Evolutionary conservation across 2,329 filamentous ascomycete species (phyloP), one percentile per base, ranked within the genome.

Genomic region (Aotearoamyces nothofagi): DNA sequence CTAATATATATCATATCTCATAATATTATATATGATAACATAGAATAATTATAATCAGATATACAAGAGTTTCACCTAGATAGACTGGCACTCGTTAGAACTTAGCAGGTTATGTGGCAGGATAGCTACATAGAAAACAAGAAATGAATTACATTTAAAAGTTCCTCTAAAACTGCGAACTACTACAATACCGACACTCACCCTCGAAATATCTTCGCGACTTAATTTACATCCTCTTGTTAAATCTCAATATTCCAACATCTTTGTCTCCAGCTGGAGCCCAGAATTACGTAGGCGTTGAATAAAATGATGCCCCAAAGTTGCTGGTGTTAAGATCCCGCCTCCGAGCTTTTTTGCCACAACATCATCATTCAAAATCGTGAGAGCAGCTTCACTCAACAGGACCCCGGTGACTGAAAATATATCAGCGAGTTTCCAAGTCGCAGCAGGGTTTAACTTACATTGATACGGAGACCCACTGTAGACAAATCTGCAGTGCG

Each of bases 251-350:
- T 29, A 27, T 11, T 56, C 50, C 16, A 59, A 40, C 9, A 66
- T 51, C 44, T 59, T 62, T 14, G 60, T 59, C 42, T 78, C 67
- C 24, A 78, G 59, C 45, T 66, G 66, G 43, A 84, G 65, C 3
- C 77, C 78, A 22, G 57, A 62, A 17, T 61, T 57, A 19, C 66
- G 55, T 22, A 81, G 43, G 9, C 74, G 60, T 43, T 82, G 68
- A 34, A 83, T 56, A 43, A 69, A 78, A 7, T 60, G 55, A 39
- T 76, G 69, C 1, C 79, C 79, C 3, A 86, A 54, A 30, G 68
- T 78, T 1, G 78, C 75, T 1, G 79, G 72, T 2, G 80, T 86
- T 36, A 79, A 68, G 14, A 82, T 55, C 3, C 78, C 79, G 11
- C 78, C 78, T 2, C 59, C 60, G 9, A 81, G 53, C 19, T 61